phyloP scores from a whole-genome alignment of 148 eudicot species.

The Hydrangea macrophylla region DNA sequence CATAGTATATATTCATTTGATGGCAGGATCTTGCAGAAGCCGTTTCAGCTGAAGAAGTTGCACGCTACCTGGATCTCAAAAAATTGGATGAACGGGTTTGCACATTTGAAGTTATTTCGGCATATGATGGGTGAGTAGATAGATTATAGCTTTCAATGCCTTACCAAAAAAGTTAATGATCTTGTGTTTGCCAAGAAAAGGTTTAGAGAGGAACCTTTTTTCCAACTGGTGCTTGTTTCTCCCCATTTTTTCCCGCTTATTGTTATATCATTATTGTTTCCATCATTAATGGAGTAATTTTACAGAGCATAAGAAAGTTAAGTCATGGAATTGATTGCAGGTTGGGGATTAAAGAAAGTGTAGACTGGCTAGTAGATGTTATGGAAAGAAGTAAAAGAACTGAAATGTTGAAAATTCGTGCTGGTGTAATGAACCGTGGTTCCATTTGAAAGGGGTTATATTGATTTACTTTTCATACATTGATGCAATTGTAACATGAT shows the following conservation, averaged over 20 bases:
- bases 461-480: neutral
- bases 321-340: slow-evolving; percentile 39
- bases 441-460: slow-evolving; percentile 19
- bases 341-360: slow-evolving; percentile 81
- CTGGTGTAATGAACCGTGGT: slow-evolving; percentile 31
- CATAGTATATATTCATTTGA: too few species aligned
- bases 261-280: neutral
- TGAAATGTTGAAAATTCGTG: slow-evolving; percentile 67
- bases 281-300: neutral
- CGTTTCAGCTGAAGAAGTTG: slow-evolving; percentile 82
- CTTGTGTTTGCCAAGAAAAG: neutral
- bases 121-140: slow-evolving; percentile 70
- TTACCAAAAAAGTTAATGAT: neutral
- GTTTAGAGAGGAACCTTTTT: neutral
- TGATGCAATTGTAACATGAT: neutral
- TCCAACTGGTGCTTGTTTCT: neutral
- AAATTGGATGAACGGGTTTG: slow-evolving; percentile 85
- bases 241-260: neutral
- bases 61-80: slow-evolving; percentile 85
- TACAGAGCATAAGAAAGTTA: neutral
- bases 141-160: neutral
- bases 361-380: slow-evolving; percentile 86
- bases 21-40: slow-evolving; percentile 82
- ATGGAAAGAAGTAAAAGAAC: slow-evolving; percentile 97
- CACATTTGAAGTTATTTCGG: slow-evolving; percentile 88